Conservation (phyloP, 192 early-diverging fungal species). For the Coemansia brasiliensis region DNA sequence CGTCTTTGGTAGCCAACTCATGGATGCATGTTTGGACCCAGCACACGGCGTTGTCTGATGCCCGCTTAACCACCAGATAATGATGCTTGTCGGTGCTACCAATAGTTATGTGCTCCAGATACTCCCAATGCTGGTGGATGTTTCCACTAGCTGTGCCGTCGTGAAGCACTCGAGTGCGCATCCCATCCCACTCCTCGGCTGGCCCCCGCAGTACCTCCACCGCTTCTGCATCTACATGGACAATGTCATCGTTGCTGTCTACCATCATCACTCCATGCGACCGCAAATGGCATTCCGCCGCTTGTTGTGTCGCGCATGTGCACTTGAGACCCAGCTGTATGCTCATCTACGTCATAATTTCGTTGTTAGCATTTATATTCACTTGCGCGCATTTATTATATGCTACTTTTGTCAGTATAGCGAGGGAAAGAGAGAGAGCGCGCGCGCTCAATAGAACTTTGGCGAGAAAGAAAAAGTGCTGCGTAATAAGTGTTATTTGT, state of each 20-base stretch:
- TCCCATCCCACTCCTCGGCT: conserved; percentile 34
- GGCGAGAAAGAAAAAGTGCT: too few relatives aligned
- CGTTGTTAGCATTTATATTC: not conserved
- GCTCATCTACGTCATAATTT: conserved; percentile 12
- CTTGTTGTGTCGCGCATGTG: conserved; percentile 19
- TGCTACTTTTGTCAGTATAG: not conserved
- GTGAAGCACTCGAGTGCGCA: conserved; percentile 10
- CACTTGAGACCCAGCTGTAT: conserved; percentile 22
- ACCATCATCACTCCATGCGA: conserved; percentile 41
- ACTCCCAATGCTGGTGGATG: conserved; percentile 27
- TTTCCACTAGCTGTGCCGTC: conserved; percentile 22
- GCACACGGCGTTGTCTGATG: conserved; percentile 24
- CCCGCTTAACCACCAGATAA: conserved; percentile 41
- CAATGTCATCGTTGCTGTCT: conserved; percentile 20
- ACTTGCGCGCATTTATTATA: not conserved
- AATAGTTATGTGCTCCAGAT: conserved; percentile 25
- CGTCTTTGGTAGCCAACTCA: conserved; percentile 9
- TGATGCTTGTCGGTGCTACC: conserved; percentile 20
- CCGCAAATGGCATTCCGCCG: conserved; percentile 45
- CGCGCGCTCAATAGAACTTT: too few relatives aligned
- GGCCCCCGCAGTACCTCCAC: conserved; percentile 43
- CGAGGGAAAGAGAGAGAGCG: too few relatives aligned
- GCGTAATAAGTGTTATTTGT: too few relatives aligned
- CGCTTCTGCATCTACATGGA: conserved; percentile 40
- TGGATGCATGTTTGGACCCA: conserved; percentile 52